phyloP scores from a whole-genome alignment of 257 asterid genomes.

The Solanum chmielewskii region DNA sequence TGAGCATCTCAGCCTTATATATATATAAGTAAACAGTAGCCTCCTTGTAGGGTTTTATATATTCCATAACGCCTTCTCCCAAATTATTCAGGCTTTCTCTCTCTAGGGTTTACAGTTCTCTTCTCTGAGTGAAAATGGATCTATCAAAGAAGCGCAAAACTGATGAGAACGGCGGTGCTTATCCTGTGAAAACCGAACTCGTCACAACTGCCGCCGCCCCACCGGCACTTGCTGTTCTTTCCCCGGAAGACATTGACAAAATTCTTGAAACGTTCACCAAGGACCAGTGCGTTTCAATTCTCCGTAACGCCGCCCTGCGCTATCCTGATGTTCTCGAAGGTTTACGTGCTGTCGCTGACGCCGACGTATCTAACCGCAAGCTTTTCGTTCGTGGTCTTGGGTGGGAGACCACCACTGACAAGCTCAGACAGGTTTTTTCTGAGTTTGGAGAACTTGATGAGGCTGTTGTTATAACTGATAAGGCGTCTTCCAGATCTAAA shows the following conservation, averaged over 20 bases:
- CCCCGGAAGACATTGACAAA: conserved; percentile 69
- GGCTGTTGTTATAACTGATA: conserved; percentile 77
- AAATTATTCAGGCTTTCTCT: background rate
- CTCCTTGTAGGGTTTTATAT: background rate
- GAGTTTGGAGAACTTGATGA: conserved; percentile 74
- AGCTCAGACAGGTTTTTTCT: conserved; percentile 62
- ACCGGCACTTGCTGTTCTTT: conserved; percentile 21
- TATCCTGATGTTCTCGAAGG: conserved; percentile 70
- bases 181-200: conserved; percentile 22
- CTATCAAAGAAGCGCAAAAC: conserved; percentile 80
- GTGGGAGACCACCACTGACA: conserved; percentile 92
- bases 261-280: conserved; percentile 74
- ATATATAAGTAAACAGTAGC: background rate
- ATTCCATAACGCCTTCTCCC: background rate
- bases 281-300: conserved; percentile 62
- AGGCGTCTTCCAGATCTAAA: conserved; percentile 65
- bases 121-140: conserved; percentile 36
- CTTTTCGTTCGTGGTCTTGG: conserved; percentile 96
- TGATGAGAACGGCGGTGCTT: conserved; percentile 69
- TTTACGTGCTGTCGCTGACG: conserved; percentile 73
- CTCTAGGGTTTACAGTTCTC: background rate
- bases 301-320: conserved; percentile 67
- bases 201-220: conserved; percentile 13
- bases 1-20: background rate
- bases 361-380: conserved; percentile 70